Evolutionary conservation across 2,329 filamentous ascomycete species (phyloP).

Genomic region (Pseudomassariella vexata): DNA sequence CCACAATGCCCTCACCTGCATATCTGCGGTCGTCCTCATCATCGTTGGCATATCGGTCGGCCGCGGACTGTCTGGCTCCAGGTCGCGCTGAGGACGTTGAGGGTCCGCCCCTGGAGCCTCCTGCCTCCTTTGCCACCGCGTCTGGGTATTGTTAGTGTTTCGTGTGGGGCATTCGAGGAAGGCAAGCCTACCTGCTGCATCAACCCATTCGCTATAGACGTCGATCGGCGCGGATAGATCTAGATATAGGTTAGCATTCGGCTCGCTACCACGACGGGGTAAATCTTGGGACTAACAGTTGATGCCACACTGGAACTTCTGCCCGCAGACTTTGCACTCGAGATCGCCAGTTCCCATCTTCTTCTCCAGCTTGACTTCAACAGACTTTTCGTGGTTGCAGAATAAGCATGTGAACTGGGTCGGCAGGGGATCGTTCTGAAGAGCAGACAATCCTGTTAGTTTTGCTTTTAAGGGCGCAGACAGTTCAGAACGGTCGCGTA

Average conservation of each 20-base stretch:
- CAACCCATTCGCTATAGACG: slow-evolving; percentile 97
- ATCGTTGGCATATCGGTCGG: slow-evolving; percentile 30
- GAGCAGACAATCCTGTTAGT: background rate
- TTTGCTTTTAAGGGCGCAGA: no score
- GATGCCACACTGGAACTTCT: slow-evolving; percentile 86
- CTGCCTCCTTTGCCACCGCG: slow-evolving; percentile 42
- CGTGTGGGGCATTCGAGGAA: slow-evolving; percentile 1
- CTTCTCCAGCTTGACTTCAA: slow-evolving; percentile 88
- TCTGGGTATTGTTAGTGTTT: slow-evolving; percentile 27
- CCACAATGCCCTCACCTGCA: slow-evolving; percentile 46
- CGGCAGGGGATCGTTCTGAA: slow-evolving; percentile 62
- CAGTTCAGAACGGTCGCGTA: no score
- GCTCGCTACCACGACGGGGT: no score
- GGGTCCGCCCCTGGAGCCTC: slow-evolving; percentile 9
- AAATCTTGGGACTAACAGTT: slow-evolving; percentile 81
- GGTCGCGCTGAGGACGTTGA: slow-evolving; percentile 9
- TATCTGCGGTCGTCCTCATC: slow-evolving; percentile 49
- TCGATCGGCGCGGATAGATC: slow-evolving; percentile 88
- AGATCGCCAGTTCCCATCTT: slow-evolving; percentile 82
- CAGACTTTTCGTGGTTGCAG: slow-evolving; percentile 94
- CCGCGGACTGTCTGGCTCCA: slow-evolving; percentile 14
- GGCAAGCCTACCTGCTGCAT: slow-evolving; percentile 57
- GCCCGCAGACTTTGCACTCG: slow-evolving; percentile 87
- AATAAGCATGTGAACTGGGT: slow-evolving; percentile 95
- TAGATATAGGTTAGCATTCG: no score